phyloP scores from a whole-genome alignment of 495 filamentous ascomycete species.

The Astrocystis sublimbata region DNA sequence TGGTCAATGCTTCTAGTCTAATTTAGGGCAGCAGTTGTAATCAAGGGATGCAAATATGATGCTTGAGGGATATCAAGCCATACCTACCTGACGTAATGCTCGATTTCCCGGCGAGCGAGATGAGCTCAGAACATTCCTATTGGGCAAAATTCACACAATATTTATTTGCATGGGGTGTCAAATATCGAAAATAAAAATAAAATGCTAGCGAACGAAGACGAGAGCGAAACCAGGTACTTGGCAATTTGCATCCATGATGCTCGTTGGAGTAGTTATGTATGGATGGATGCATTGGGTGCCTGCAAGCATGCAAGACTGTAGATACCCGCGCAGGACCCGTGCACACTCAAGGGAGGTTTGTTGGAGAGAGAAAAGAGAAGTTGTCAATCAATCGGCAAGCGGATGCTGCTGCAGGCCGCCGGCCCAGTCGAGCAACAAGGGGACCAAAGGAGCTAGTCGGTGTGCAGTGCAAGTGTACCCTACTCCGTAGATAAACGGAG shows the following conservation, averaged over 20 bases:
- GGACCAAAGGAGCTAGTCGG: slow-evolving; percentile 8
- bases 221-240: not conserved
- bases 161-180: no score
- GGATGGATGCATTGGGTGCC: no score
- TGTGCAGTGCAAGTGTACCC: not conserved
- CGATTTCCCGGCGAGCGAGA: not conserved
- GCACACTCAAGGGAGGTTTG: not conserved
- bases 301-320: no score
- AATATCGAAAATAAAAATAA: no score
- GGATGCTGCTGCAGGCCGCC: not conserved
- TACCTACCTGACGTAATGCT: not conserved
- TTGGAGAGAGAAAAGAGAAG: not conserved
- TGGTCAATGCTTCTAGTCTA: no score
- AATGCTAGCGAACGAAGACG: not conserved
- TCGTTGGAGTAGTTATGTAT: no score
- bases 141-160: slow-evolving; percentile 1
- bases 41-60: not conserved
- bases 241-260: no score
- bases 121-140: not conserved
- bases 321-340: not conserved
- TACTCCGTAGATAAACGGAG: not conserved
- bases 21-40: no score
- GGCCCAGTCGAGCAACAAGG: not conserved
- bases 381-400: not conserved
- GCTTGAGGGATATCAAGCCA: not conserved